A percentile compares a stretch with the other conserved stretches of the same genome.
These are phyloP conservation scores for Coffea eugenioides DNA, from an alignment of 257 asterid species.

Conservation along the genomic window DNA sequence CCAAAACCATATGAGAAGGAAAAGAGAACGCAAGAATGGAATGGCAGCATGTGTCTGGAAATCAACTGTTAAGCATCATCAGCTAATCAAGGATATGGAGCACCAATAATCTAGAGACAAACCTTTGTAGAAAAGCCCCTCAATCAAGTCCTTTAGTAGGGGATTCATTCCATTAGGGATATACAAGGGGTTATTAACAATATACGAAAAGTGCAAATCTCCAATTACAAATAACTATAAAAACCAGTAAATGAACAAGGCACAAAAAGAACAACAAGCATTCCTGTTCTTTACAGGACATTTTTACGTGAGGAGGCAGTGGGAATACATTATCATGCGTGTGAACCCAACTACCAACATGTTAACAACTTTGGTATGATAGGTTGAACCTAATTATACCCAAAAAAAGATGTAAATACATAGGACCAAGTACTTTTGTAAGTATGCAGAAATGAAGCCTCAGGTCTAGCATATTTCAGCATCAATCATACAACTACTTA, in stretches of 20 bases:
- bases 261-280: background rate
- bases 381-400: conserved; percentile 48
- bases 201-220: no score
- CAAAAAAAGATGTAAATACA: background rate
- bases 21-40: background rate
- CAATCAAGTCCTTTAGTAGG: no score
- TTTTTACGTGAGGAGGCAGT: conserved; percentile 2
- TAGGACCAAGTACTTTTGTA: background rate
- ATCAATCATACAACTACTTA: no score
- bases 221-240: no score
- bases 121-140: no score
- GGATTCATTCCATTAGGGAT: no score
- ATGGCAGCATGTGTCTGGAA: background rate
- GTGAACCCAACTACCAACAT: conserved; percentile 88
- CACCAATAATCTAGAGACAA: no score
- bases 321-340: conserved; percentile 78
- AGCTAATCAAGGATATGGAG: no score
- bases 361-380: conserved; percentile 67
- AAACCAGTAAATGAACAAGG: background rate
- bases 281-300: background rate
- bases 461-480: no score
- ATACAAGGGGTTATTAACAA: no score
- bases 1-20: background rate
- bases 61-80: no score
- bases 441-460: background rate